These are phyloP conservation scores for Hymenochaete sp. DNA, from an alignment of 1,284 basidiomycete species.

Conservation along the genomic window DNA sequence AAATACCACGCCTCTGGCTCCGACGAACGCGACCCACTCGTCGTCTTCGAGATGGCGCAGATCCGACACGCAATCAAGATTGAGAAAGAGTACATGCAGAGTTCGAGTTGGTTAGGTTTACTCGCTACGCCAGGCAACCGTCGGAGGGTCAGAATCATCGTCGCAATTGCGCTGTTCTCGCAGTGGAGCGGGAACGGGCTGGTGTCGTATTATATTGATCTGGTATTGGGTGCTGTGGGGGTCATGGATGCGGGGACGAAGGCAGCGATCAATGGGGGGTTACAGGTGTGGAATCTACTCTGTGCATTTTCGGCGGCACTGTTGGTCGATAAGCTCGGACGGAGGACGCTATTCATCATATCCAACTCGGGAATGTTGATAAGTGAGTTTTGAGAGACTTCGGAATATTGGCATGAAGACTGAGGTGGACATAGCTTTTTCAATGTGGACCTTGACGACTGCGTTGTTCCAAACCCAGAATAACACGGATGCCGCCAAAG, in stretches of 20 bases:
- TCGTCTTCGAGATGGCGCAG: slow-evolving; percentile 25
- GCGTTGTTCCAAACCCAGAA: slow-evolving; percentile 45
- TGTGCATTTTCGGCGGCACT: slow-evolving; percentile 40
- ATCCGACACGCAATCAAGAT: slow-evolving; percentile 24
- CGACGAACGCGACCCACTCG: slow-evolving; percentile 23
- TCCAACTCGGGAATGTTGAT: slow-evolving; percentile 37
- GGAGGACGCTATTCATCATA: slow-evolving; percentile 45
- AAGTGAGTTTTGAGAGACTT: too few relatives aligned
- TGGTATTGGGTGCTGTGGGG: slow-evolving; percentile 43
- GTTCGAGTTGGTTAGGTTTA: slow-evolving; percentile 23
- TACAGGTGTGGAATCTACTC: slow-evolving; percentile 48
- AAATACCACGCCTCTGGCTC: slow-evolving; percentile 23
- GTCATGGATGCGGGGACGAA: slow-evolving; percentile 1
- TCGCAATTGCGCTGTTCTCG: slow-evolving; percentile 26
- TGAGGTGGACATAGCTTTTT: too few relatives aligned
- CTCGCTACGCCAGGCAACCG: slow-evolving; percentile 28
- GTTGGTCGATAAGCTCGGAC: slow-evolving; percentile 41
- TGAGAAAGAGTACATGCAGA: slow-evolving; percentile 18
- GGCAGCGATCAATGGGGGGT: slow-evolving; percentile 35
- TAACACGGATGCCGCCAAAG: slow-evolving; percentile 44
- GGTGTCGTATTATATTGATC: slow-evolving; percentile 36
- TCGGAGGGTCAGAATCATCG: slow-evolving; percentile 23
- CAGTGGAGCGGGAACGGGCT: slow-evolving; percentile 25
- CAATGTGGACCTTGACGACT: slow-evolving; percentile 48
- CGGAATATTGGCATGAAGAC: too few relatives aligned